Base-by-base conservation (phyloP, 768 basidiomycete genomes). In the Lactifluus echinatus region DNA sequence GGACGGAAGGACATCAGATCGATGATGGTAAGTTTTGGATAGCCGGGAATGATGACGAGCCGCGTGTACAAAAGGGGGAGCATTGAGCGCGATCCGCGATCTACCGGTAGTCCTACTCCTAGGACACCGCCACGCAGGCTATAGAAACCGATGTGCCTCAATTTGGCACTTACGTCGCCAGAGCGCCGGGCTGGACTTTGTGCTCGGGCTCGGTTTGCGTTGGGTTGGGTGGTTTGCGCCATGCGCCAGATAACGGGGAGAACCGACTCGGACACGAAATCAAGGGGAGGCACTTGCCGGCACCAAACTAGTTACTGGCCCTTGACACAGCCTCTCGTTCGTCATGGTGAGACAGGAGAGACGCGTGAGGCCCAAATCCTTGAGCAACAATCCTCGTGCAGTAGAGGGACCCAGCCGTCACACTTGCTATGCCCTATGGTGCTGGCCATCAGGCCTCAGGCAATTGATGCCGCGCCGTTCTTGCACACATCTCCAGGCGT, bases 401-500 rank as follows among this genome's bases (percentile, higher is more conserved):
- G 40, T 21, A 42, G 15, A 42, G 39, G 39, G 39, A 40, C n/a
- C 19, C n/a, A 19, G 8, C n/a, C 36, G n/a, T 37, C 36, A 7
- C 15, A 37, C 23, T 26, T n/a, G n/a, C n/a, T n/a, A 31, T 33
- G 31, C 4, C 34, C 4, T 14, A 37, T 26, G 11, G 23, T 24
- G 14, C 23, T 37, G 33, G n/a, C n/a, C 2, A 24, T 43, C 28
- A 40, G 23, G 3, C 17, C 11, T 42, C n/a, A 39, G 26, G 23
- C 36, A 51, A 57, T 40, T 31, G 43, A 46, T 17, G 26, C 50
- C 44, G 50, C n/a, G 56, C 50, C 29, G 44, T 34, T 44, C 37
- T 39, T 12, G 43, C 43, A 28, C 50, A 29, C 56, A 57, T 39
- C 50, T 51, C 50, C 56, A 31, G 28, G 19, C 15, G 43, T 29